Percentiles rank a stretch among this genome's conserved stretches.
These are phyloP conservation scores for Candida frijolesensis DNA, from an alignment of 1,139 yeast species.

Conservation along the genomic window DNA sequence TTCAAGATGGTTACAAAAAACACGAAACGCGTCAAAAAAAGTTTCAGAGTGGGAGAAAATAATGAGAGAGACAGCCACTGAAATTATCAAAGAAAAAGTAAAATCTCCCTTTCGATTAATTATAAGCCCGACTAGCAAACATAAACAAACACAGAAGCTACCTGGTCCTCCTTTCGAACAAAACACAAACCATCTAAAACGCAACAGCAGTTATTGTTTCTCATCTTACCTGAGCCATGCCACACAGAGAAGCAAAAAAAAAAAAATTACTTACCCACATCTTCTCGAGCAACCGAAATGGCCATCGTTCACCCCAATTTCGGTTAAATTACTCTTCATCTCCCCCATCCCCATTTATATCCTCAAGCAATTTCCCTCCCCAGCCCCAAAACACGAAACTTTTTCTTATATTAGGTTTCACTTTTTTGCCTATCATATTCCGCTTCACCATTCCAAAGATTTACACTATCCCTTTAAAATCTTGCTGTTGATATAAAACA, in stretches of 20 bases:
- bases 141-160: not conserved
- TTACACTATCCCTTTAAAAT: not conserved
- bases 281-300: not conserved
- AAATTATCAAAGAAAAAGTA: not conserved
- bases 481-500: not conserved
- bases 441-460: too few species aligned
- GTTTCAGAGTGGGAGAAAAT: not conserved
- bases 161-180: not conserved
- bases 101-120: too few species aligned
- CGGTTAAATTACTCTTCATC: not conserved
- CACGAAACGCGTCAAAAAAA: constrained; percentile 3
- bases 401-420: not conserved
- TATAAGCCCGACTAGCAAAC: not conserved
- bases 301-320: not conserved
- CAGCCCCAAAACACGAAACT: not conserved
- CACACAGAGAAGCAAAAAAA: not conserved
- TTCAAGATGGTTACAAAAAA: not conserved
- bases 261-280: not conserved
- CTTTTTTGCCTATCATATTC: not conserved
- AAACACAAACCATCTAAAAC: not conserved
- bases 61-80: not conserved
- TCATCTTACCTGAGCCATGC: not conserved
- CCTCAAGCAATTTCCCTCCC: not conserved
- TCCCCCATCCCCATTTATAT: not conserved
- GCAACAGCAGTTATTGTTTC: not conserved